Conservation (phyloP, 2,329 filamentous ascomycete genomes). For the Grosmannia huntii region DNA sequence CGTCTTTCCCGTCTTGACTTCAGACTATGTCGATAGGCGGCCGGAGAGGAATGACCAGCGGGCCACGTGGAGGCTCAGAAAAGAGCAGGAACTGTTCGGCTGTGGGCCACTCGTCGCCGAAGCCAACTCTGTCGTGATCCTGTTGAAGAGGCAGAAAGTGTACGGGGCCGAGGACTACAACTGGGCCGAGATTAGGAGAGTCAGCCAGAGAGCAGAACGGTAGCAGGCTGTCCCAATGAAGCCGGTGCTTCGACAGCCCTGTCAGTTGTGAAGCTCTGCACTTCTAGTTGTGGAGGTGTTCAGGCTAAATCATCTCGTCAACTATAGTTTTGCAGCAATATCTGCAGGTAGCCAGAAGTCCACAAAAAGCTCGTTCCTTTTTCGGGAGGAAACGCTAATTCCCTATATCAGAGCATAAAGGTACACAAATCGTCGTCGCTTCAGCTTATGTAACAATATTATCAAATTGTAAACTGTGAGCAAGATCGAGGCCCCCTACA, state of each 20-base stretch:
- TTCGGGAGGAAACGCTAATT: background rate
- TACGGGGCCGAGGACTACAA: conserved; percentile 12
- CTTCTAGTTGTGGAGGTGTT: no score
- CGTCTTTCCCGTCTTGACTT: conserved; percentile 8
- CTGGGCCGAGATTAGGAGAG: background rate
- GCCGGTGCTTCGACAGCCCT: background rate
- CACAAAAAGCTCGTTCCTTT: background rate
- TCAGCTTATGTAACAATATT: background rate
- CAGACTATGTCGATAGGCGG: conserved; percentile 10
- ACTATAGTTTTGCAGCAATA: no score
- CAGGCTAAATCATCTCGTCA: no score
- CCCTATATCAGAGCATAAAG: no score
- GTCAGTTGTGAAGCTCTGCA: no score
- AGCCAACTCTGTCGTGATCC: background rate
- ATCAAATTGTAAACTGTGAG: background rate
- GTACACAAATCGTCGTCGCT: background rate
- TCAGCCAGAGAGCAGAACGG: background rate
- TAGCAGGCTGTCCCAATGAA: background rate
- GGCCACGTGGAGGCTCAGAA: conserved; percentile 10
- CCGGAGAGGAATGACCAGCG: background rate
- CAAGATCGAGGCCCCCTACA: background rate
- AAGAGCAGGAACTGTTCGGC: conserved; percentile 7
- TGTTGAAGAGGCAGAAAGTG: conserved; percentile 12
- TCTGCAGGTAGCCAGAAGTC: background rate
- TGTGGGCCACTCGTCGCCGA: background rate